Conservation (phyloP, 2,329 filamentous ascomycete species). For the Penicillium sclerotiorum region DNA sequence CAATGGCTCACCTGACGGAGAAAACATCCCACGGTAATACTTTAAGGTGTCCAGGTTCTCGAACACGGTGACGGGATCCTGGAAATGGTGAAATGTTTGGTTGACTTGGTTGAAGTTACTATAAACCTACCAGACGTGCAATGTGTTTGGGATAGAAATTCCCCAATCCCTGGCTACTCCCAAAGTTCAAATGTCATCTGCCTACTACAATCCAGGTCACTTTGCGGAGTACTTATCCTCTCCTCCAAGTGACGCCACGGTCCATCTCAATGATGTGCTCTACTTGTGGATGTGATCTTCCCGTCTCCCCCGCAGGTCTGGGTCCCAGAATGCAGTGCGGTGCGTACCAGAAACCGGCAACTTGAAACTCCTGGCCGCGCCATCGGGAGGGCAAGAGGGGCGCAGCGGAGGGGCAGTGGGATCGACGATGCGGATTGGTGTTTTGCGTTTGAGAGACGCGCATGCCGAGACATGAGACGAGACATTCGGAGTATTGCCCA, state of each 20-base stretch:
- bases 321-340: too few species aligned
- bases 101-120: background rate
- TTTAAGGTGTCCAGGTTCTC: too few species aligned
- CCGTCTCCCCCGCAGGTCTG: too few species aligned
- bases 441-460: background rate
- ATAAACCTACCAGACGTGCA: background rate
- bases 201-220: too few species aligned
- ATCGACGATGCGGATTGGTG: background rate
- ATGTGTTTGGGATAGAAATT: too few species aligned
- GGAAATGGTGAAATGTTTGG: background rate
- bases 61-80: background rate
- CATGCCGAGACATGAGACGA: background rate
- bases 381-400: background rate
- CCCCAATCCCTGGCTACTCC: too few species aligned
- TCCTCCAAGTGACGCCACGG: conserved; percentile 4
- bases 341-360: too few species aligned
- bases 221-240: background rate
- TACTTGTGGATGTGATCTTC: background rate
- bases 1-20: conserved; percentile 19
- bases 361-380: background rate
- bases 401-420: background rate
- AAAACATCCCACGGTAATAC: conserved; percentile 21
- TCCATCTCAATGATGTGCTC: conserved; percentile 8
- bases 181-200: too few species aligned
- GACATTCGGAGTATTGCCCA: background rate